A percentile compares a stretch with the other conserved stretches of the same genome.
These are phyloP conservation scores for Aspergillus caelatus DNA, from an alignment of 2,329 filamentous ascomycete genomes.

Conservation along the genomic window DNA sequence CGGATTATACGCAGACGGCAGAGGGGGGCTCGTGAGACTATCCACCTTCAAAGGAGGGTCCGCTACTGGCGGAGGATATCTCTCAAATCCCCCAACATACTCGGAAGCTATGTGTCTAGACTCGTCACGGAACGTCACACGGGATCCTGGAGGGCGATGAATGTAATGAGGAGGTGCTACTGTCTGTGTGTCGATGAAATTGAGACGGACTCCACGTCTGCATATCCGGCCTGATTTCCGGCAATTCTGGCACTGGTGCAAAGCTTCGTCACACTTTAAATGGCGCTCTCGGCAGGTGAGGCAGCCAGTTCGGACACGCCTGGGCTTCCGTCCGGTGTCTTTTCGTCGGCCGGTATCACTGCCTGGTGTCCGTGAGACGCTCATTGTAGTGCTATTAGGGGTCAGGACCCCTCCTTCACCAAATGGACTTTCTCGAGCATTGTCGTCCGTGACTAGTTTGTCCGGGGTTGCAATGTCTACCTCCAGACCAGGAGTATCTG, in stretches of 20 bases:
- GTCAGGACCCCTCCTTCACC: slow-evolving; percentile 16
- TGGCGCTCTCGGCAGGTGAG: slow-evolving; percentile 87
- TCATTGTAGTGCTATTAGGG: slow-evolving; percentile 15
- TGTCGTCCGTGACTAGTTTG: slow-evolving; percentile 1
- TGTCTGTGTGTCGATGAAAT: slow-evolving; percentile 85
- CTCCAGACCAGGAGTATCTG: slow-evolving; percentile 11
- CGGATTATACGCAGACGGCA: slow-evolving; percentile 5
- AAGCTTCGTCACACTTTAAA: slow-evolving; percentile 83
- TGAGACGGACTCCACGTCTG: slow-evolving; percentile 82
- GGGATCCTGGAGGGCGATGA: slow-evolving; percentile 65
- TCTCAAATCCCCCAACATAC: slow-evolving; percentile 76
- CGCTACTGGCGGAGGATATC: slow-evolving; percentile 65
- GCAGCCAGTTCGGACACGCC: slow-evolving; percentile 85
- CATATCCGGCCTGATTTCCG: slow-evolving; percentile 83
- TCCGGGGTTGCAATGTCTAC: slow-evolving; percentile 1
- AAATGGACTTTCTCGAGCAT: slow-evolving; percentile 13
- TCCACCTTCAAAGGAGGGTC: slow-evolving; percentile 31
- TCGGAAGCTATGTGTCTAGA: slow-evolving; percentile 88
- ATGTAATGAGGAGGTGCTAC: slow-evolving; percentile 66
- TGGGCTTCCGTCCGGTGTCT: slow-evolving; percentile 63
- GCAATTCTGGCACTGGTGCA: slow-evolving; percentile 73
- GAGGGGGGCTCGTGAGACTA: slow-evolving; percentile 13
- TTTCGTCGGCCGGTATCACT: slow-evolving; percentile 28
- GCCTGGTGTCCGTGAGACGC: slow-evolving; percentile 10
- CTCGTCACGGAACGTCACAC: slow-evolving; percentile 82